phyloP scores from a whole-genome alignment of 805 yeast genomes.

The Blastobotrys attinorum region DNA sequence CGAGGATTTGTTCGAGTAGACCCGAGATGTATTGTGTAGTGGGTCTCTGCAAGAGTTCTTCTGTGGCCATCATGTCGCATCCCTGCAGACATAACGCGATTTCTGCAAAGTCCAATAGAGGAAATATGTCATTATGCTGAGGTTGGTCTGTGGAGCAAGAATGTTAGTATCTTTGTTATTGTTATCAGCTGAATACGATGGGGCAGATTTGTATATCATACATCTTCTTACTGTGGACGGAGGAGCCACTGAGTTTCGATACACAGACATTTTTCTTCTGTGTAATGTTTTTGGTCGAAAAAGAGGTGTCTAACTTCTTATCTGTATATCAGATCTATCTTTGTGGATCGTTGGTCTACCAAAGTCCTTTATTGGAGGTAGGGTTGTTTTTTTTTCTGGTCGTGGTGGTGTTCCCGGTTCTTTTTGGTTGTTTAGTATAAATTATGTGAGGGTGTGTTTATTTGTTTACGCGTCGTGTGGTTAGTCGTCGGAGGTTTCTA shows the following conservation, averaged over 20 bases:
- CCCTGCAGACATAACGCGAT: conserved; percentile 51
- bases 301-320: too few relatives aligned
- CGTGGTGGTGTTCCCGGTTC: too few relatives aligned
- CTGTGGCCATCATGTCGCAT: conserved; percentile 44
- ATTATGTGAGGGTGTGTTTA: too few relatives aligned
- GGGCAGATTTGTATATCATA: neutral
- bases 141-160: neutral
- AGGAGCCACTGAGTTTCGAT: conserved; percentile 1
- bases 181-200: neutral
- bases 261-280: neutral
- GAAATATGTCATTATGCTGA: conserved; percentile 33
- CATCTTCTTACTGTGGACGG: conserved; percentile 4
- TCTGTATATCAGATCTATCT: too few relatives aligned
- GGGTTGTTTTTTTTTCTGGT: too few relatives aligned
- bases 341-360: too few relatives aligned
- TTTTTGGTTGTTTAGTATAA: too few relatives aligned
- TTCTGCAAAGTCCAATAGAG: conserved; percentile 52
- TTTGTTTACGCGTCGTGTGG: neutral
- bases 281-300: neutral
- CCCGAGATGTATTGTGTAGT: conserved; percentile 46
- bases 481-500: neutral
- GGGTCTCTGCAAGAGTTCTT: conserved; percentile 52
- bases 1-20: conserved; percentile 53
- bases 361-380: too few relatives aligned
- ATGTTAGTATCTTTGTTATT: too few relatives aligned